phyloP scores from a whole-genome alignment of 805 yeast species.

The Isabelozyma heimii region DNA sequence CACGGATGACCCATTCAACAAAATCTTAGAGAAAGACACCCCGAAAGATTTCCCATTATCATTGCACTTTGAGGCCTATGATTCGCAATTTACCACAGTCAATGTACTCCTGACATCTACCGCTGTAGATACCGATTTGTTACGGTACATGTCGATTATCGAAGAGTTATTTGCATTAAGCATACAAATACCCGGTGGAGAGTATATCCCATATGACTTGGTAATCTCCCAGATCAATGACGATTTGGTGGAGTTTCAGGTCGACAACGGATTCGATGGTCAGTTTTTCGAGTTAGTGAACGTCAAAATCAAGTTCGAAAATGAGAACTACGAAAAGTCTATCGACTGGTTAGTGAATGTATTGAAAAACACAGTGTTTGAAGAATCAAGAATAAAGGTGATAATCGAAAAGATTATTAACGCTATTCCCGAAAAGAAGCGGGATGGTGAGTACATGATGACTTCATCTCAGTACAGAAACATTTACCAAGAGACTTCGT shows the following conservation, averaged over 20 bases:
- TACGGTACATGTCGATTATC: constrained; percentile 64
- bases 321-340: constrained; percentile 60
- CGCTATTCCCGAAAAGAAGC: constrained; percentile 58
- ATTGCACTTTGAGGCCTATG: constrained; percentile 74
- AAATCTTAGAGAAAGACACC: constrained; percentile 15
- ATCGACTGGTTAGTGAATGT: constrained; percentile 74
- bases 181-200: constrained; percentile 59
- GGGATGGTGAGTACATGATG: constrained; percentile 65
- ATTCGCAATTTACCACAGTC: constrained; percentile 75
- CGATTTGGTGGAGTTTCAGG: constrained; percentile 63
- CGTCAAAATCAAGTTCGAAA: constrained; percentile 59
- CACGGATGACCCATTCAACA: constrained; percentile 20
- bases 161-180: constrained; percentile 74
- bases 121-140: constrained; percentile 46
- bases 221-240: constrained; percentile 72
- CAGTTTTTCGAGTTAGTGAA: constrained; percentile 65
- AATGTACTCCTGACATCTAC: constrained; percentile 59
- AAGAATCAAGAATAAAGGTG: constrained; percentile 65
- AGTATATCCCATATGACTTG: constrained; percentile 61
- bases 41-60: constrained; percentile 60
- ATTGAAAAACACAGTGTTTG: constrained; percentile 66
- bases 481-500: constrained; percentile 56
- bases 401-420: constrained; percentile 61
- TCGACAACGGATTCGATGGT: constrained; percentile 57
- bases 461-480: constrained; percentile 56